Base-by-base conservation (phyloP, 2,329 filamentous ascomycete genomes). In the Cladosporium austrohemisphaericum region DNA sequence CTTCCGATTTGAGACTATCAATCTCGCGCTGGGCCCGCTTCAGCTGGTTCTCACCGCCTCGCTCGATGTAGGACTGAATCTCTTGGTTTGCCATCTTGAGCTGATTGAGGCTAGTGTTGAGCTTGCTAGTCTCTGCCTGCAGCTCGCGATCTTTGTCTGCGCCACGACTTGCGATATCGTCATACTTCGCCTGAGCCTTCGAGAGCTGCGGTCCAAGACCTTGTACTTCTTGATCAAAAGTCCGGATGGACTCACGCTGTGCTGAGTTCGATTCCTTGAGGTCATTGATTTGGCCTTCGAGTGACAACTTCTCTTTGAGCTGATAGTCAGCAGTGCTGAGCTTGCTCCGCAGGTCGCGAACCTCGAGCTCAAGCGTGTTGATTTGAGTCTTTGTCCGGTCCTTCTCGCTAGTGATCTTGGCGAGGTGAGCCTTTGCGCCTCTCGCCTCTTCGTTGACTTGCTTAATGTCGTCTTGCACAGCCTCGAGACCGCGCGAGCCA, bases 381-480 rank as follows among this genome's bases (percentile, higher is more conserved):
- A 93, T 77, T 28, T 81, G 74, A 55, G 81, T 81, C 51, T 83
- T 83, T 47, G 81, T 77, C 31, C 86, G 81, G 57, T 95, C 87
- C 57, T 80, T 83, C 26, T 93, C 88, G 10, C 70, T 72, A 1
- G 77, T 80, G 25, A 94, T 69, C 59, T 86, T 86, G 5, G 77
- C 69, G 10, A 92, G 76, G 35, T 75, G 78, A 33, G 74, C 74
- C 62, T 87, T 89, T 22, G 83, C 70, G 18, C 71, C 70, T 48
- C 84, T 80, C 56, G 83, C 77, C 62, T 87, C 81, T 52, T 90
- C 87, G 16, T 78, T 79, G 49, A 84, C 76, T 14, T 73, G 70
- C 40, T 81, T 81, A 53, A 90, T 80, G 40, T 90, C 80, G 46
- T 87, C 83, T 59, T 93, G 86, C 46, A 97, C 90, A 57, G 93